Percentiles rank a stretch among this genome's conserved stretches.
Conservation (phyloP, 202 grass and related monocot species). For the Carex arenaria region DNA sequence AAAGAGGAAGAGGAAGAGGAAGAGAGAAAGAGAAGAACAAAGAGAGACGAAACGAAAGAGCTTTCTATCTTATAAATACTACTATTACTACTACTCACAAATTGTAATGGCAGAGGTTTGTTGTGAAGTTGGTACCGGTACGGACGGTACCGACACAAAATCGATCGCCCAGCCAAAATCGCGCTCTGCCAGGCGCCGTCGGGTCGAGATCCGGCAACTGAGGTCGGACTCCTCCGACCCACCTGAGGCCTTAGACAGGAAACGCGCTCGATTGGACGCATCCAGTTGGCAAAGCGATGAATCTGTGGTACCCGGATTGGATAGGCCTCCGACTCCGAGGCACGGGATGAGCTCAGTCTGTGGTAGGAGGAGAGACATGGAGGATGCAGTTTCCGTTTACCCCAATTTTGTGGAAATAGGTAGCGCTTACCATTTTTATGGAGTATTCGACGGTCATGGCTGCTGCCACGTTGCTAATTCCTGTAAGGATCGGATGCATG, state of each 20-base stretch:
- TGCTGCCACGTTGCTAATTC: conserved; percentile 70
- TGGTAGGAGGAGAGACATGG: conserved; percentile 70
- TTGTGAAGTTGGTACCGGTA: conserved; percentile 34
- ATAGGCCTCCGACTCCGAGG: conserved; percentile 25
- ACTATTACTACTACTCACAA: neutral
- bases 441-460: conserved; percentile 77
- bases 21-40: neutral
- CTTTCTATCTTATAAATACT: conserved; percentile 3
- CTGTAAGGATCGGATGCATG: conserved; percentile 67
- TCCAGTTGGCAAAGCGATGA: conserved; percentile 3
- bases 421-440: conserved; percentile 51
- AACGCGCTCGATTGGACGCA: conserved; percentile 25
- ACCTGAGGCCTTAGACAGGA: neutral
- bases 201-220: conserved; percentile 34
- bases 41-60: neutral
- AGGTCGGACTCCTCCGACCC: conserved; percentile 3
- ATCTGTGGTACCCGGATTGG: neutral
- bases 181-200: conserved; percentile 16
- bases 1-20: neutral
- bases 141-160: neutral
- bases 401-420: conserved; percentile 37
- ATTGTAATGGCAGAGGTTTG: conserved; percentile 53
- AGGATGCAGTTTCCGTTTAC: conserved; percentile 53
- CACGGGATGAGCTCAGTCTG: conserved; percentile 54
- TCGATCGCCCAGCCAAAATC: conserved; percentile 1